Conservation (phyloP, 306 rosid species). For the Sindora glabra region DNA sequence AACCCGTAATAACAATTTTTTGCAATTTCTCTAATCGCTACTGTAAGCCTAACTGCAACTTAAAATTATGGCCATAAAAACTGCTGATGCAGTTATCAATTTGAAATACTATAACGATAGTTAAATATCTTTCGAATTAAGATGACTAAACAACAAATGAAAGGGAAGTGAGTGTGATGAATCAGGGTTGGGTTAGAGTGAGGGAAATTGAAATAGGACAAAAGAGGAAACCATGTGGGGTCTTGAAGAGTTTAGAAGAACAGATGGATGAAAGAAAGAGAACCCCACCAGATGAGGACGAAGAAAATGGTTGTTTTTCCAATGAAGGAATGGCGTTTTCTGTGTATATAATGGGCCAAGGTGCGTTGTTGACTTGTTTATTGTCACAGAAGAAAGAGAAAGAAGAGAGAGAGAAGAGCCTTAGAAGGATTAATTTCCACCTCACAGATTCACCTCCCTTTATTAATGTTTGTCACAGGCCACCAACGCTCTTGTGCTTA, state of each 20-base stretch:
- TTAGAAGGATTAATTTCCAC: conserved; percentile 20
- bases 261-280: conserved; percentile 10
- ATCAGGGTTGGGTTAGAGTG: neutral
- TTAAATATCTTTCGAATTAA: too few species aligned
- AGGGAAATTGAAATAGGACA: conserved; percentile 18
- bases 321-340: neutral
- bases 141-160: neutral
- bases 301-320: neutral
- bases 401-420: conserved; percentile 21
- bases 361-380: conserved; percentile 9
- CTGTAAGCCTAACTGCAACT: too few species aligned
- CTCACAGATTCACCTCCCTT: conserved; percentile 60
- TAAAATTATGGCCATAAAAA: too few species aligned
- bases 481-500: conserved; percentile 44
- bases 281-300: conserved; percentile 28
- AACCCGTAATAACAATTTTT: too few species aligned
- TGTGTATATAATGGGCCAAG: neutral
- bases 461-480: conserved; percentile 72
- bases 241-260: conserved; percentile 14
- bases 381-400: conserved; percentile 23
- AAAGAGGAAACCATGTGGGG: conserved; percentile 20
- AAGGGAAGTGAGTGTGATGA: neutral
- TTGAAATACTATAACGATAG: too few species aligned
- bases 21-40: too few species aligned
- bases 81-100: too few species aligned